Evolutionary conservation across 257 asterid species (phyloP).

Genomic region (Henckelia pumila): DNA sequence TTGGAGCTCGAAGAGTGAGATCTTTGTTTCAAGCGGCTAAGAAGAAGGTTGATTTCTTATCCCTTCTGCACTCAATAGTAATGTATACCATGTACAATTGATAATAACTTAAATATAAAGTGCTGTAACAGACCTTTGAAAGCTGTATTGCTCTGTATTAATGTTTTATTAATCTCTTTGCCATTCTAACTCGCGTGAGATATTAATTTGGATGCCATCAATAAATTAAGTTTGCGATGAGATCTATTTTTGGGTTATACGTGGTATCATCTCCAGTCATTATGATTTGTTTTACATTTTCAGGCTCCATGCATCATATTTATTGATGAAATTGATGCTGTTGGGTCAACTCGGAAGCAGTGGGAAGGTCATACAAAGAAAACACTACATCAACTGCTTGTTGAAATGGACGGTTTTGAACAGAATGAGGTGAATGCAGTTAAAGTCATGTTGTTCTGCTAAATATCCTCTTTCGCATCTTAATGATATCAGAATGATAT

Average conservation of each 20-base stretch:
- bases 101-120: background rate
- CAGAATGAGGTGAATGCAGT: slow-evolving; percentile 76
- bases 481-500: slow-evolving; percentile 25
- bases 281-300: slow-evolving; percentile 25
- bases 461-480: slow-evolving; percentile 18
- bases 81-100: background rate
- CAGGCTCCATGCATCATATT: slow-evolving; percentile 98
- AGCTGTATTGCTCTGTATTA: background rate
- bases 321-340: slow-evolving; percentile 96
- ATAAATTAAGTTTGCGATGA: background rate
- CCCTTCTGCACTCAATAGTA: background rate
- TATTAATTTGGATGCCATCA: background rate
- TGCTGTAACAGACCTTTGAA: no score
- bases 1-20: slow-evolving; percentile 64
- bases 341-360: slow-evolving; percentile 97
- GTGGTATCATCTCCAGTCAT: slow-evolving; percentile 14
- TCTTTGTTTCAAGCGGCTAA: slow-evolving; percentile 65
- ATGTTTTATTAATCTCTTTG: background rate
- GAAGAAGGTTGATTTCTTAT: slow-evolving; percentile 52
- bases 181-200: background rate
- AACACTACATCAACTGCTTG: slow-evolving; percentile 91
- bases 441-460: background rate
- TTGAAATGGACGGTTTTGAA: slow-evolving; percentile 99
- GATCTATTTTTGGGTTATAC: background rate
- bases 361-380: slow-evolving; percentile 99